These are phyloP conservation scores for Carex cristatella DNA, from an alignment of 176 grass and related monocot genomes.

Conservation along the genomic window DNA sequence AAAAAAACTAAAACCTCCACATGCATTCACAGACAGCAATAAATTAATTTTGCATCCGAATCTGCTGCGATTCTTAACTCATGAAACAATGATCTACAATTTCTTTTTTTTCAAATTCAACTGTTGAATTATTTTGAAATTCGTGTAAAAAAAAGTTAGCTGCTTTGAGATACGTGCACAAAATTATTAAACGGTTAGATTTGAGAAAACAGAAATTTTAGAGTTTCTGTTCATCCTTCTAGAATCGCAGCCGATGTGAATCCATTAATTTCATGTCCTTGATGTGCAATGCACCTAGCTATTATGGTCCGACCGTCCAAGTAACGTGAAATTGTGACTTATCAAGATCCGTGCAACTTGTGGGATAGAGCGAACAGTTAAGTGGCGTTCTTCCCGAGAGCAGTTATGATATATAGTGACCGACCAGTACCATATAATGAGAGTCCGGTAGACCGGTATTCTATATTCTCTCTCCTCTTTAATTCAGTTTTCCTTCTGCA, in stretches of 20 bases:
- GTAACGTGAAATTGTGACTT: background rate
- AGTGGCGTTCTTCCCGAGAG: background rate
- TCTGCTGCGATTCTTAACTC: no score
- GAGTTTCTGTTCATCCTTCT: no score
- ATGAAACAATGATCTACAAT: no score
- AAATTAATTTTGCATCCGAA: background rate
- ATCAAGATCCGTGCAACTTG: background rate
- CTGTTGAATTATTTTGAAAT: no score
- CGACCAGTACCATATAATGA: background rate
- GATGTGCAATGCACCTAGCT: background rate
- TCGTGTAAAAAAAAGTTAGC: no score
- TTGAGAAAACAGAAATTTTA: no score
- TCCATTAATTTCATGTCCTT: background rate
- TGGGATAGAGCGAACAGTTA: background rate
- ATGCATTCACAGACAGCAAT: background rate
- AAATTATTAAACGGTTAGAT: no score
- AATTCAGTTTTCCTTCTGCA: background rate
- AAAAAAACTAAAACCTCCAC: background rate
- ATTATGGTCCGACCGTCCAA: background rate
- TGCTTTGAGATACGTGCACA: no score
- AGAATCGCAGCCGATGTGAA: no score
- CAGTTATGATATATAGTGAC: background rate
- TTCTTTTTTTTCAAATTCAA: no score
- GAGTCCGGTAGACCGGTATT: background rate
- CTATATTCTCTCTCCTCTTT: background rate